Conservation (phyloP, 805 yeast species). For the Wickerhamiella occidentalis region DNA sequence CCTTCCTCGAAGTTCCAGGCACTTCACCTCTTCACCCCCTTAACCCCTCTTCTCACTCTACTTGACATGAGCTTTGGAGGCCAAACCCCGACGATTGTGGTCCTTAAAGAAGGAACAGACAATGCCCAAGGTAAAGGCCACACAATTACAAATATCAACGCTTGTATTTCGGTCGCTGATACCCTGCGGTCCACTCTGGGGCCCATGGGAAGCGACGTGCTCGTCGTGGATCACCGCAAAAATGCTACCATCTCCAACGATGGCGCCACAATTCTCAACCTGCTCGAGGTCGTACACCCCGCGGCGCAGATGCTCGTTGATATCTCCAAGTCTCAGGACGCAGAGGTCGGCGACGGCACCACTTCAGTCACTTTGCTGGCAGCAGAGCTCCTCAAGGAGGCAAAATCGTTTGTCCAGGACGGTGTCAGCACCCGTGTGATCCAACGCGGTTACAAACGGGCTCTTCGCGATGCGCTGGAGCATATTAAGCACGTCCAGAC, state of each 20-base stretch:
- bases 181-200: constrained; percentile 91
- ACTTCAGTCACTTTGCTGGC: constrained; percentile 88
- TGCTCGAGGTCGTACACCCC: constrained; percentile 93
- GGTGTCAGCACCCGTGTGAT: constrained; percentile 88
- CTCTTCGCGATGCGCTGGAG: constrained; percentile 62
- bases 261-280: constrained; percentile 89
- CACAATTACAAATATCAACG: constrained; percentile 87
- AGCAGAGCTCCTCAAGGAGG: constrained; percentile 83
- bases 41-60: not conserved
- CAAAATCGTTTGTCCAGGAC: constrained; percentile 85
- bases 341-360: constrained; percentile 97
- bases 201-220: constrained; percentile 91
- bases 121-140: constrained; percentile 95
- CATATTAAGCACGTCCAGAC: constrained; percentile 66
- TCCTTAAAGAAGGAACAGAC: constrained; percentile 95
- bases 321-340: constrained; percentile 92
- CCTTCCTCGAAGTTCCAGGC: too few relatives aligned
- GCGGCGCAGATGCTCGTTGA: constrained; percentile 95
- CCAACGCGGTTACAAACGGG: constrained; percentile 74
- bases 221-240: constrained; percentile 72
- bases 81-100: constrained; percentile 97
- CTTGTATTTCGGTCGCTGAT: constrained; percentile 94
- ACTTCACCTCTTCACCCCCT: too few relatives aligned
- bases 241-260: constrained; percentile 93
- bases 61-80: constrained; percentile 89